A percentile compares a stretch with the other conserved stretches of the same genome.
phyloP scores from a whole-genome alignment of 306 rosid species.

The Betula pendula region DNA sequence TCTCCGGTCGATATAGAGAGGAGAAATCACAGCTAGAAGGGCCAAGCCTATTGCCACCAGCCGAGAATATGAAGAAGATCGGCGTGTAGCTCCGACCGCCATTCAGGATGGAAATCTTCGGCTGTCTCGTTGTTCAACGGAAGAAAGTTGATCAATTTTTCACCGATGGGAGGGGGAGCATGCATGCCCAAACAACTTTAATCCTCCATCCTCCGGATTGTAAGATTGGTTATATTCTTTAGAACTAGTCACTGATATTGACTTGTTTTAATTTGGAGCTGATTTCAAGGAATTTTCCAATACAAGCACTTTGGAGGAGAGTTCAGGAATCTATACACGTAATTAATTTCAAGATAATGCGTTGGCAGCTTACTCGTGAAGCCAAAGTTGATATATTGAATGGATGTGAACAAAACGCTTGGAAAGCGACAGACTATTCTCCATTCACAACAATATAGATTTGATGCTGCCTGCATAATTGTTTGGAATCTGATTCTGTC shows the following conservation, averaged over 20 bases:
- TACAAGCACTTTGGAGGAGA: background rate
- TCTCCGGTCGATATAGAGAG: constrained; percentile 66
- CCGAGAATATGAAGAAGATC: constrained; percentile 60
- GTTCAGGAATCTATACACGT: background rate
- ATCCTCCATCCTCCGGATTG: background rate
- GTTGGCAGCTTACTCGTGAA: constrained; percentile 40
- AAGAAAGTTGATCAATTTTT: background rate
- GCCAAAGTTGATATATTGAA: constrained; percentile 21
- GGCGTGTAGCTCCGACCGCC: constrained; percentile 48
- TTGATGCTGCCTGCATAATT: constrained; percentile 38
- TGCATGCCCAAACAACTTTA: background rate
- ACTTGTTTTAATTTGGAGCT: background rate
- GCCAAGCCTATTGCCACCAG: constrained; percentile 54
- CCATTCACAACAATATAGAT: constrained; percentile 49
- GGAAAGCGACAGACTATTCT: constrained; percentile 35
- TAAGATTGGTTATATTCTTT: background rate
- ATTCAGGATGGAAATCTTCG: constrained; percentile 31
- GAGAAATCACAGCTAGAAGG: constrained; percentile 77
- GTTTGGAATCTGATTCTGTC: background rate
- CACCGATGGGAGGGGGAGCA: background rate
- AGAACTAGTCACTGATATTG: background rate
- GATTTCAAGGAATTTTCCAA: constrained; percentile 10
- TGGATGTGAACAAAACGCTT: constrained; percentile 25
- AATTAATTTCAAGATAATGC: background rate
- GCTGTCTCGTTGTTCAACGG: background rate